A percentile compares a stretch with the other conserved stretches of the same genome.
phyloP scores from a whole-genome alignment of 2,329 filamentous ascomycete genomes.

The Neofusicoccum sp. region DNA sequence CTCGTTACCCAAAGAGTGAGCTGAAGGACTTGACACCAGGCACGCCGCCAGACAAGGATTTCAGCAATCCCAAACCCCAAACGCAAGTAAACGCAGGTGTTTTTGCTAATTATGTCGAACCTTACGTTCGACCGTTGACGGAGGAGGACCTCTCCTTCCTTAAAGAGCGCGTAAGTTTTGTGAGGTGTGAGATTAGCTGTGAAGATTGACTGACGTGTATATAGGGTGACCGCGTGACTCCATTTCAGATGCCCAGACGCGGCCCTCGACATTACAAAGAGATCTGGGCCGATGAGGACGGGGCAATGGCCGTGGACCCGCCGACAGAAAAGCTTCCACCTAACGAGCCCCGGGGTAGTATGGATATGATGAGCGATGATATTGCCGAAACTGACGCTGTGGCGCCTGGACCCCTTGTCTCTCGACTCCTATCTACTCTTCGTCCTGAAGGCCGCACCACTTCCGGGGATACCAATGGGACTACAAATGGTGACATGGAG shows the following conservation, averaged over 20 bases:
- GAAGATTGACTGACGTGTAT: neutral
- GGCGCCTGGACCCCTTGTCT: conserved; percentile 83
- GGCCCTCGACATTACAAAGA: conserved; percentile 86
- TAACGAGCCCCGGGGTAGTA: conserved; percentile 81
- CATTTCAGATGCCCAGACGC: conserved; percentile 84
- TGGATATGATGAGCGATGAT: conserved; percentile 85
- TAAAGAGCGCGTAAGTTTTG: conserved; percentile 66
- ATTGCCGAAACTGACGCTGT: conserved; percentile 87
- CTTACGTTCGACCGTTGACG: conserved; percentile 83
- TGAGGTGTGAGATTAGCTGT: neutral
- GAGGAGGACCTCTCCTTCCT: conserved; percentile 95
- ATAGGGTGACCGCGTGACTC: conserved; percentile 74
- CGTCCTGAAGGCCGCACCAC: conserved; percentile 70
- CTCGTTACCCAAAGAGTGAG: conserved; percentile 78
- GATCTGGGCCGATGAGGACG: conserved; percentile 93
- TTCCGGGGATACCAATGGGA: conserved; percentile 56
- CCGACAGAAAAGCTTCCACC: conserved; percentile 69
- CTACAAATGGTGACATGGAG: conserved; percentile 52
- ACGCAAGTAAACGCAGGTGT: conserved; percentile 94
- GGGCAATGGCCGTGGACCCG: conserved; percentile 72
- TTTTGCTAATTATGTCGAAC: conserved; percentile 90
- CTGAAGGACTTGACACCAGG: conserved; percentile 85
- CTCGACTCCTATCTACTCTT: conserved; percentile 77
- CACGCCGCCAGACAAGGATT: conserved; percentile 89
- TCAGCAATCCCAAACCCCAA: conserved; percentile 88